phyloP scores from a whole-genome alignment of 2,329 filamentous ascomycete genomes.

The Aspergillus amoenus region DNA sequence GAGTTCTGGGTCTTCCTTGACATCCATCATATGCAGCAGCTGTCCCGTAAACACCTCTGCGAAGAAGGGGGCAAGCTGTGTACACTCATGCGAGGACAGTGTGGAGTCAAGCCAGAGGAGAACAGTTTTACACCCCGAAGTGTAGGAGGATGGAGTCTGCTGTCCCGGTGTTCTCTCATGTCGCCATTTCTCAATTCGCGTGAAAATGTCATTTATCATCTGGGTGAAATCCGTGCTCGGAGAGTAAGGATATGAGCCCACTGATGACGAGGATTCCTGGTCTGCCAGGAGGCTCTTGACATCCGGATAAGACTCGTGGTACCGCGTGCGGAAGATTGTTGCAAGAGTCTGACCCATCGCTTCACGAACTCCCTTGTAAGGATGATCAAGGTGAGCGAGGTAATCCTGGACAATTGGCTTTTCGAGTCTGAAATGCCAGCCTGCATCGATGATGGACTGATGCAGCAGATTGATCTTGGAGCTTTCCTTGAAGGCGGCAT shows the following conservation, averaged over 20 bases:
- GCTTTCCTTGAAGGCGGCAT: conserved; percentile 97
- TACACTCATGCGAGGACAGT: conserved; percentile 89
- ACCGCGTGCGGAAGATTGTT: conserved; percentile 83
- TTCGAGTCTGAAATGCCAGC: conserved; percentile 94
- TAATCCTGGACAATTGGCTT: conserved; percentile 88
- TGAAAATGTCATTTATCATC: conserved; percentile 74
- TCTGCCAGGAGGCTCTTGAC: conserved; percentile 71
- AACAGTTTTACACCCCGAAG: conserved; percentile 92
- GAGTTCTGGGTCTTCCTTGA: conserved; percentile 95
- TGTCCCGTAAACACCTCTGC: conserved; percentile 85
- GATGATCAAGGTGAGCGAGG: conserved; percentile 87
- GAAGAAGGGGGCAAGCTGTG: conserved; percentile 86
- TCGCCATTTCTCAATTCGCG: conserved; percentile 81
- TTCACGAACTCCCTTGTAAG: conserved; percentile 95
- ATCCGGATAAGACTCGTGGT: conserved; percentile 89
- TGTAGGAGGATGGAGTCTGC: conserved; percentile 91
- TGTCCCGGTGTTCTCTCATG: conserved; percentile 80
- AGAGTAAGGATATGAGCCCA: conserved; percentile 80
- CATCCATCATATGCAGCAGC: conserved; percentile 98
- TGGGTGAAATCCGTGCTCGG: conserved; percentile 71
- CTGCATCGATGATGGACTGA: conserved; percentile 79
- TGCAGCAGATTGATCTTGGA: conserved; percentile 92
- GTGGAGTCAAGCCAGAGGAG: conserved; percentile 92
- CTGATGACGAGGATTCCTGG: conserved; percentile 76
- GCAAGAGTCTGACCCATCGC: conserved; percentile 88